Percentiles rank a stretch among this genome's conserved stretches.
Conservation (phyloP, 371 early-diverging fungal species). For the Mucor plumbeus region DNA sequence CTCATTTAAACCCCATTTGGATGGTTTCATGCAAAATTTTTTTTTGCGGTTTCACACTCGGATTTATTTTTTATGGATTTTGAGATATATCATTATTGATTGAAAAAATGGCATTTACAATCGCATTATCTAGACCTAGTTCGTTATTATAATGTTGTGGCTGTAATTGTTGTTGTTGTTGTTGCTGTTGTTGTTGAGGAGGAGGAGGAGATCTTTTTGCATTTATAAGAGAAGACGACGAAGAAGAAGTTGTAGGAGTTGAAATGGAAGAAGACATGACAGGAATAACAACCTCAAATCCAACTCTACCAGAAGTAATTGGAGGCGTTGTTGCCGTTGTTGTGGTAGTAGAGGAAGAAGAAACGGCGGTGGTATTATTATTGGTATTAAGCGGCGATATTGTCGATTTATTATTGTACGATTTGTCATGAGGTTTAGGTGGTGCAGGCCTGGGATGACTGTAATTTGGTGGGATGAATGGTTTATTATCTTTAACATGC, state of each 20-base stretch:
- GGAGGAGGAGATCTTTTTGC: constrained; percentile 16
- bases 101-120: constrained; percentile 55
- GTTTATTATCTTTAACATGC: constrained; percentile 71
- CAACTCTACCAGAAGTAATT: constrained; percentile 46
- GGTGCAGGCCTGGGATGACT: constrained; percentile 25
- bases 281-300: constrained; percentile 49
- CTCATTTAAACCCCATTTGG: constrained; percentile 11
- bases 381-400: constrained; percentile 13
- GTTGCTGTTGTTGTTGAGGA: constrained; percentile 3
- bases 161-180: background rate
- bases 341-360: background rate
- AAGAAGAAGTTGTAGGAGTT: constrained; percentile 30
- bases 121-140: constrained; percentile 50
- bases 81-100: constrained; percentile 31
- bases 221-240: background rate
- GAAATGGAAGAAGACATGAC: constrained; percentile 51
- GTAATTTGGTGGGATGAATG: constrained; percentile 39
- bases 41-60: background rate
- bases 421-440: constrained; percentile 17
- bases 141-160: constrained; percentile 43
- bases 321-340: constrained; percentile 14
- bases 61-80: constrained; percentile 19
- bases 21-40: constrained; percentile 22
- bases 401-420: constrained; percentile 7
- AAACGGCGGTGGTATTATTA: constrained; percentile 8